Conservation (phyloP, 176 grass and related monocot species). For the Dactylis glomerata region DNA sequence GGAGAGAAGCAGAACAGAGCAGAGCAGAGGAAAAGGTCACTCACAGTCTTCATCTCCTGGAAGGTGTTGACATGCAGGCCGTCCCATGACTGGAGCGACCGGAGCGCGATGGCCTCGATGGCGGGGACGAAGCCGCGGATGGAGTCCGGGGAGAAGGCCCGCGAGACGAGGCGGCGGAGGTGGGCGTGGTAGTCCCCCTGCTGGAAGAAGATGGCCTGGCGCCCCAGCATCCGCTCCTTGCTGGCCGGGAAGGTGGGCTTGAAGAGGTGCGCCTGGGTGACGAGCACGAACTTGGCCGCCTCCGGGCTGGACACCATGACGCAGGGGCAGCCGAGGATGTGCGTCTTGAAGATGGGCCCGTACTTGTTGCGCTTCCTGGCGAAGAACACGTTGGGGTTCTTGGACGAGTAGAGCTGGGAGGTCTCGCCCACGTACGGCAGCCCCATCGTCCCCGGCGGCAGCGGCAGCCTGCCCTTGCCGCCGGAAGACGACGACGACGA, state of each 20-base stretch:
- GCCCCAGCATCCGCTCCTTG: conserved; percentile 96
- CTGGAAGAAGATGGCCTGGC: conserved; percentile 98
- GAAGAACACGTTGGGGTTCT: conserved; percentile 83
- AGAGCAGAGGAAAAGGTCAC: background rate
- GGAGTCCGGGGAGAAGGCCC: conserved; percentile 86
- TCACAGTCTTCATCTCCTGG: conserved; percentile 96
- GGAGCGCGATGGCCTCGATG: conserved; percentile 64
- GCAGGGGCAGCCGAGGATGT: conserved; percentile 92
- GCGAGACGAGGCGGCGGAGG: conserved; percentile 76
- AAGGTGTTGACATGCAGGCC: conserved; percentile 78
- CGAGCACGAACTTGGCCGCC: conserved; percentile 91
- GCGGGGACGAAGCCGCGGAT: conserved; percentile 61
- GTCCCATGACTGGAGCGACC: conserved; percentile 57
- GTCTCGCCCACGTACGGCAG: conserved; percentile 96
- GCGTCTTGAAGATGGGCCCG: conserved; percentile 90
- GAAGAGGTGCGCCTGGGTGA: conserved; percentile 92
- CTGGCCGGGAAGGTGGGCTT: conserved; percentile 95
- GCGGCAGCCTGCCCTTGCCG: conserved; percentile 28
- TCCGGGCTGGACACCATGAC: conserved; percentile 98
- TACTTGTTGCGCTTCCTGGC: conserved; percentile 66
- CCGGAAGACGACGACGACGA: background rate
- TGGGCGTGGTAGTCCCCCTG: conserved; percentile 83
- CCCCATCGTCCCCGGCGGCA: conserved; percentile 91
- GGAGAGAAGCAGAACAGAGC: background rate
- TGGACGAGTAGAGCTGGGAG: conserved; percentile 86